These are phyloP conservation scores for Trichoderma parareesei DNA, from an alignment of 495 filamentous ascomycete species.

Conservation along the genomic window DNA sequence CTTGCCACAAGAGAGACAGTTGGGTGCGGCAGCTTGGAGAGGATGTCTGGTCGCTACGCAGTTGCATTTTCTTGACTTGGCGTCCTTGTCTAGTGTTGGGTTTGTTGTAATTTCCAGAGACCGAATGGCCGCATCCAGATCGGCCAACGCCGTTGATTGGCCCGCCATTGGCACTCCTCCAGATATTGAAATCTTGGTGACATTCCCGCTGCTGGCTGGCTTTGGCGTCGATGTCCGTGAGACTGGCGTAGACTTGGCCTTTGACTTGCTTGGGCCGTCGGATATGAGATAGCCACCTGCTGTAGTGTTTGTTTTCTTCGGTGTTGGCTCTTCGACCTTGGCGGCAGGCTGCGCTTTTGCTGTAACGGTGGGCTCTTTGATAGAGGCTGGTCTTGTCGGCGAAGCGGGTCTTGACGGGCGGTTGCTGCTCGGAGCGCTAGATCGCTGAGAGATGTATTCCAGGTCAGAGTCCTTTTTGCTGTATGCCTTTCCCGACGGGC, in stretches of 20 bases:
- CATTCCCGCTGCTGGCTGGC: slow-evolving; percentile 15
- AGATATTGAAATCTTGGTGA: slow-evolving; percentile 55
- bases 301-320: background rate
- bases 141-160: slow-evolving; percentile 62
- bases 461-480: slow-evolving; percentile 34
- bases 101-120: slow-evolving; percentile 84
- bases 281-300: slow-evolving; percentile 65
- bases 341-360: slow-evolving; percentile 42
- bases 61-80: slow-evolving; percentile 58
- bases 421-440: slow-evolving; percentile 25
- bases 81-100: slow-evolving; percentile 49
- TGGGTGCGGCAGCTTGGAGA: slow-evolving; percentile 76
- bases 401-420: slow-evolving; percentile 30
- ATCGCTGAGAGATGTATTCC: slow-evolving; percentile 31
- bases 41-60: slow-evolving; percentile 84
- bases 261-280: slow-evolving; percentile 54
- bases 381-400: slow-evolving; percentile 25
- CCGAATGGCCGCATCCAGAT: slow-evolving; percentile 88
- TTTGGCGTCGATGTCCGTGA: slow-evolving; percentile 45
- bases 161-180: slow-evolving; percentile 73
- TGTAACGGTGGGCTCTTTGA: slow-evolving; percentile 24
- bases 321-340: background rate
- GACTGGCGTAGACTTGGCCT: slow-evolving; percentile 47
- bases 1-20: slow-evolving; percentile 88
- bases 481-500: slow-evolving; percentile 28